phyloP scores from a whole-genome alignment of 805 yeast species.

The Huiozyma naganishii region DNA sequence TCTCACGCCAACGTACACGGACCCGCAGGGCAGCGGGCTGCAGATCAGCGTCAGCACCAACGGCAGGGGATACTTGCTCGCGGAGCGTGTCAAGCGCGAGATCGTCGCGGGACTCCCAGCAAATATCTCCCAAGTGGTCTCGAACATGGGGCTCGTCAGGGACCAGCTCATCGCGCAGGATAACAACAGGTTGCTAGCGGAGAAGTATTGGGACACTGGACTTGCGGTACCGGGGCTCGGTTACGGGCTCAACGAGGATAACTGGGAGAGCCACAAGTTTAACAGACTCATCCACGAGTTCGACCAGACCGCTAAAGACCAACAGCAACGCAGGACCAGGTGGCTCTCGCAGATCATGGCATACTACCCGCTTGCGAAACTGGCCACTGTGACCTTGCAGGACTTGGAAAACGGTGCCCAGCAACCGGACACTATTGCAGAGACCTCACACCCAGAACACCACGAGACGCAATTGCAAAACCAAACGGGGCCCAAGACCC shows the following conservation, averaged over 20 bases:
- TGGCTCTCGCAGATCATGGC: conserved; percentile 89
- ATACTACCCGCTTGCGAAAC: conserved; percentile 65
- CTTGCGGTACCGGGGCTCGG: conserved; percentile 19
- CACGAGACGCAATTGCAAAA: neutral
- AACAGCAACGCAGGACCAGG: conserved; percentile 51
- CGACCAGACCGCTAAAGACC: conserved; percentile 40
- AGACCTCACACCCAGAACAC: neutral
- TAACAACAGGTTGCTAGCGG: conserved; percentile 19
- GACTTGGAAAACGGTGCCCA: conserved; percentile 10
- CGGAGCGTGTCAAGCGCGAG: conserved; percentile 70
- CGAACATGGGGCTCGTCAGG: conserved; percentile 59
- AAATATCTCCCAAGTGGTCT: conserved; percentile 59
- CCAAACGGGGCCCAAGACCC: neutral
- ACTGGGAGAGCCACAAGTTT: conserved; percentile 45
- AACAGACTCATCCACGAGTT: conserved; percentile 55
- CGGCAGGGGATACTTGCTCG: conserved; percentile 84
- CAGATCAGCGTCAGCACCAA: conserved; percentile 77
- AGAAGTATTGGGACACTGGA: conserved; percentile 14
- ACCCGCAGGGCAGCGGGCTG: conserved; percentile 48
- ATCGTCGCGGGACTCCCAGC: conserved; percentile 53
- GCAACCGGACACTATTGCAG: neutral
- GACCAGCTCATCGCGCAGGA: conserved; percentile 44
- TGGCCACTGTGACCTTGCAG: conserved; percentile 49
- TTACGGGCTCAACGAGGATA: conserved; percentile 53
- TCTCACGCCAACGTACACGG: conserved; percentile 55